These are phyloP conservation scores for Tolypocladium ovalisporum DNA, from an alignment of 2,329 filamentous ascomycete genomes.

Conservation along the genomic window DNA sequence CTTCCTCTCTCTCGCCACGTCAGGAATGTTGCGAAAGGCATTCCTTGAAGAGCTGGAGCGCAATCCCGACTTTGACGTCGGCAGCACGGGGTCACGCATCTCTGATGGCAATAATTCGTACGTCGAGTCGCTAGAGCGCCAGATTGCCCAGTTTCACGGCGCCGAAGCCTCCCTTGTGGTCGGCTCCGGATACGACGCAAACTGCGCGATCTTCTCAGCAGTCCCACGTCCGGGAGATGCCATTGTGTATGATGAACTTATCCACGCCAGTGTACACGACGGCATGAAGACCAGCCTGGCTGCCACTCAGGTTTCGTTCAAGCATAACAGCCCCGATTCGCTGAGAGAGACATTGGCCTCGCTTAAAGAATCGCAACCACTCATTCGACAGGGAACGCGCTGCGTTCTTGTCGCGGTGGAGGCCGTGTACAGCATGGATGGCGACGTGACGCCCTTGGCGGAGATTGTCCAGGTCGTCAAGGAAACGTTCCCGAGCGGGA, in stretches of 20 bases:
- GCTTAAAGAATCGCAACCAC: conserved; percentile 17
- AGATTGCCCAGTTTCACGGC: conserved; percentile 20
- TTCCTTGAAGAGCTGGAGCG: conserved; percentile 30
- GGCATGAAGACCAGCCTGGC: conserved; percentile 51
- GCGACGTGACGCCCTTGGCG: neutral
- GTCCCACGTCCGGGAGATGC: conserved; percentile 41
- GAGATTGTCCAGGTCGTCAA: neutral
- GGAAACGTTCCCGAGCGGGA: neutral
- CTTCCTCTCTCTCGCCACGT: conserved; percentile 47
- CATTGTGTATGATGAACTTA: conserved; percentile 53
- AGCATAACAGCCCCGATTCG: conserved; percentile 29
- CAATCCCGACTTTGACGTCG: neutral
- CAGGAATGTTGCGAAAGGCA: conserved; percentile 29
- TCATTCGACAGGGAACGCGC: conserved; percentile 14
- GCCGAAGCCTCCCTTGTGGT: conserved; percentile 47
- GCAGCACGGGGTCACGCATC: neutral
- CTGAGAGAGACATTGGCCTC: conserved; percentile 24
- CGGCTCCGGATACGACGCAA: conserved; percentile 47
- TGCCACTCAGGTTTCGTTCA: conserved; percentile 28
- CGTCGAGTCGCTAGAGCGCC: neutral
- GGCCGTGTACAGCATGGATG: neutral
- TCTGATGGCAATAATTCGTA: neutral
- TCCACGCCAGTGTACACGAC: conserved; percentile 57
- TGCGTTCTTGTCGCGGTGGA: conserved; percentile 22
- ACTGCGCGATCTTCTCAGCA: conserved; percentile 36